Conservation (phyloP, 2,329 filamentous ascomycete species). For the Colletotrichum coccodes region DNA sequence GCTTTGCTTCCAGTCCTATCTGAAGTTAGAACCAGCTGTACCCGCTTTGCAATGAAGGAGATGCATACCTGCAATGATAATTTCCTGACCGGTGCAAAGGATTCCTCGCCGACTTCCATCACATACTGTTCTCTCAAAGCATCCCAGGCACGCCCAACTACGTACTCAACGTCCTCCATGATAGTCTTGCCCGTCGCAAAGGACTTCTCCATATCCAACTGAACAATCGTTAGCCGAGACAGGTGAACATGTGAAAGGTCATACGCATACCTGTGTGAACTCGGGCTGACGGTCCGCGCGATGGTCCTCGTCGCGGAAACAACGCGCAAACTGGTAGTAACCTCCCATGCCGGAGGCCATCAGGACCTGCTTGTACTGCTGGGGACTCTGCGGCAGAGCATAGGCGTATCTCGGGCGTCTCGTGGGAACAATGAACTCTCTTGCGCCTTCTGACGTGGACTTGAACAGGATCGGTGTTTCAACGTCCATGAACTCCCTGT, state of each 20-base stretch:
- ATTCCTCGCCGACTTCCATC: constrained; percentile 40
- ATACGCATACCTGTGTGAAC: constrained; percentile 79
- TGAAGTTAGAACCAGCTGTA: neutral
- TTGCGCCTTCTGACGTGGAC: constrained; percentile 93
- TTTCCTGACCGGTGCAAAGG: constrained; percentile 39
- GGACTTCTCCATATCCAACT: constrained; percentile 94
- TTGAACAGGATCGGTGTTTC: constrained; percentile 97
- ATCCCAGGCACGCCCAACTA: constrained; percentile 67
- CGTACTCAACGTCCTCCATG: constrained; percentile 63
- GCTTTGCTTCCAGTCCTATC: constrained; percentile 26
- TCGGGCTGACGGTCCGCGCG: constrained; percentile 94
- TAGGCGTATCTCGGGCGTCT: constrained; percentile 81
- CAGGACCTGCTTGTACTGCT: constrained; percentile 98
- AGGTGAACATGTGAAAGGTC: neutral
- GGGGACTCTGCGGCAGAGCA: constrained; percentile 93
- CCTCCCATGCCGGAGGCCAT: constrained; percentile 87
- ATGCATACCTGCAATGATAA: constrained; percentile 16
- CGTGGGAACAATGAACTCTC: constrained; percentile 94
- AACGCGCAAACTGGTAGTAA: constrained; percentile 94
- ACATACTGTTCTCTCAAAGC: constrained; percentile 55
- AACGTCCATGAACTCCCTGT: constrained; percentile 76
- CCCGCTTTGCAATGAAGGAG: too few species aligned
- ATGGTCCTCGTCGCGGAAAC: constrained; percentile 94
- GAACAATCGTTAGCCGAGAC: constrained; percentile 19
- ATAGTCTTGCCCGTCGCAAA: constrained; percentile 81